Percentiles rank a stretch among this genome's conserved stretches.
These are phyloP conservation scores for Mucor irregularis DNA, from an alignment of 371 early-diverging fungal species.

Conservation along the genomic window DNA sequence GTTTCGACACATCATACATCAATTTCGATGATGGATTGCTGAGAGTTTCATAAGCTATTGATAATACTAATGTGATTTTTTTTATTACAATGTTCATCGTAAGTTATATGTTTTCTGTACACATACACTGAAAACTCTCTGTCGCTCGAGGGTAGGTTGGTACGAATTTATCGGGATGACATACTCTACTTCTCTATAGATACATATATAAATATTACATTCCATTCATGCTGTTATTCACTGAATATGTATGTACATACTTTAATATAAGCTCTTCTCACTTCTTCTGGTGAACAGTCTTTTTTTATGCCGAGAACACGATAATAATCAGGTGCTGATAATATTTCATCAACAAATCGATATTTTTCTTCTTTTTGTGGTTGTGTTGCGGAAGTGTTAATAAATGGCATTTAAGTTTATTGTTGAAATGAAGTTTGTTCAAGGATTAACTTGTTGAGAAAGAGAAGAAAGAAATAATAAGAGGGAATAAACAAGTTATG, in stretches of 20 bases:
- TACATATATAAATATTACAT: neutral
- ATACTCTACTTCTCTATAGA: slow-evolving; percentile 42
- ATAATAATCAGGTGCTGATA: slow-evolving; percentile 39
- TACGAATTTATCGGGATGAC: slow-evolving; percentile 49
- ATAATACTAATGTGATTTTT: slow-evolving; percentile 38
- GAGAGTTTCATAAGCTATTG: slow-evolving; percentile 64
- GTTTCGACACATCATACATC: slow-evolving; percentile 57
- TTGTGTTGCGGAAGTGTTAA: slow-evolving; percentile 14
- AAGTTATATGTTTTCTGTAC: no score
- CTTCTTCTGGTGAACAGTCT: slow-evolving; percentile 33
- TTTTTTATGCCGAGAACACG: slow-evolving; percentile 34
- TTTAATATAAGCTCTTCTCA: slow-evolving; percentile 46
- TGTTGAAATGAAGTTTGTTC: slow-evolving; percentile 1
- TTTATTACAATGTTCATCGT: no score
- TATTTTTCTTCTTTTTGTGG: slow-evolving; percentile 34
- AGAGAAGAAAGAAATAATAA: slow-evolving; percentile 3
- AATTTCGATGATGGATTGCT: slow-evolving; percentile 56
- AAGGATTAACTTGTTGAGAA: no score
- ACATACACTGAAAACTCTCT: slow-evolving; percentile 44
- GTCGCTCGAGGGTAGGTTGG: slow-evolving; percentile 31
- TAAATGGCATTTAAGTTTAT: slow-evolving; percentile 18
- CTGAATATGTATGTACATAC: slow-evolving; percentile 15
- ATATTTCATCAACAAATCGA: slow-evolving; percentile 37
- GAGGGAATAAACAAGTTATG: neutral
- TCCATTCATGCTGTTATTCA: no score